Base-by-base conservation (phyloP, 257 asterid genomes). In the Agastache rugosa region DNA sequence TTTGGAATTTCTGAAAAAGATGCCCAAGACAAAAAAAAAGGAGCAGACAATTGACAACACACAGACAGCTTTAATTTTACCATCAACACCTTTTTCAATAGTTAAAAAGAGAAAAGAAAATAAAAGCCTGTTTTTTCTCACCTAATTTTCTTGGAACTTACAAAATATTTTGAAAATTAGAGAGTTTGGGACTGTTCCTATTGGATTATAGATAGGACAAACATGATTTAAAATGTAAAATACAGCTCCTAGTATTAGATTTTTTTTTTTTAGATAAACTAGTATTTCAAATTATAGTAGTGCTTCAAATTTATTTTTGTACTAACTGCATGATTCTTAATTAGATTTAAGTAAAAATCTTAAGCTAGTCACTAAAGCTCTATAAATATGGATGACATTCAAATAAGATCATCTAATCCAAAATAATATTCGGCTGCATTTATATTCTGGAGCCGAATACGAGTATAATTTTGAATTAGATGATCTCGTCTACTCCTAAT, bases 11-110 rank as follows among this genome's bases (percentile, higher is more conserved):
- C 51, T 25, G 31, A 67, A 1, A 66, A 63, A 77, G 80, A 66
- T 76, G 53, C 78, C 72, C 68, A 64, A 66, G 77, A 78, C 81
- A 76, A 42, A 39, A 42, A 42, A 39, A 79, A 75, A 50, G 15
- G 60, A 12, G 47, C 71, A 70, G 75, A 56, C 71, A 63, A 63
- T 2, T 54, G 73, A 68, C 79, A 75, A 58, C 8, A 20, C 25
- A 55, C n/a, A 27, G 20, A 27, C 80, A 73, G 70, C 84, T 77
- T 79, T n/a, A n/a, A n/a, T n/a, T 78, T 75, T 23, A 5, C 69
- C 44, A 67, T 71, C 63, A 55, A 11, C 12, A 55, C 54, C 2
- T 67, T 66, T 63, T 55, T 16, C 39, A 56, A 55, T 44, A 34
- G 25, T 8, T 47, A 45, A 39, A 53, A 2, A 48, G n/a, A n/a